A percentile compares a stretch with the other conserved stretches of the same genome.
Evolutionary conservation across 345 rosid species (phyloP).

Genomic region (Populus nigra): DNA sequence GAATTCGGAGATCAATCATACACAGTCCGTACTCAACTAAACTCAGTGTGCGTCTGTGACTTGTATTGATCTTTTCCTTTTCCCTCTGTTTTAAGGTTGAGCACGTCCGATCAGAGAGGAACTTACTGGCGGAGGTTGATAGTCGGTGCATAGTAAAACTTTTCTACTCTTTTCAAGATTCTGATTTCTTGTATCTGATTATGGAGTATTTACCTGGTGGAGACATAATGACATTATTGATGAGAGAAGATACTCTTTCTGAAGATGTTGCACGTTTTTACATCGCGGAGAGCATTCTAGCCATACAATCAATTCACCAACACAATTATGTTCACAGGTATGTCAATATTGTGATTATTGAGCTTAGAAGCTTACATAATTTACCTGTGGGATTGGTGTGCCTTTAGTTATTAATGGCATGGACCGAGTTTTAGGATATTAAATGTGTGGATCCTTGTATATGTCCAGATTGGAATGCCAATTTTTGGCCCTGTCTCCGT

Average conservation of each 20-base stretch:
- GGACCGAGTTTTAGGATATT: not conserved
- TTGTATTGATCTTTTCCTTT: not conserved
- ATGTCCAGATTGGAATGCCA: not conserved
- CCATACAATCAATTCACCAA: slow-evolving; percentile 19
- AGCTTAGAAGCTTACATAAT: not conserved
- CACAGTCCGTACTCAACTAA: not conserved
- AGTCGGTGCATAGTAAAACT: slow-evolving; percentile 91
- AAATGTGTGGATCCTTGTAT: not conserved
- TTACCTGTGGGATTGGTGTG: not conserved
- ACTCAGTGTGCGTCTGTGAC: slow-evolving; percentile 3
- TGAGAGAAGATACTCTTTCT: slow-evolving; percentile 94
- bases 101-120: slow-evolving; percentile 97
- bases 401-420: not conserved
- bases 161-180: slow-evolving; percentile 96
- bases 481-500: not conserved
- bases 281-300: slow-evolving; percentile 28
- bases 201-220: slow-evolving; percentile 99
- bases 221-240: slow-evolving; percentile 95
- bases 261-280: slow-evolving; percentile 93
- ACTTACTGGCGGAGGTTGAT: slow-evolving; percentile 95
- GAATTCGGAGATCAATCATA: not conserved
- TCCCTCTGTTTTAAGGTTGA: slow-evolving; percentile 62
- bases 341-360: not conserved
- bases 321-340: slow-evolving; percentile 20
- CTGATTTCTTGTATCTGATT: slow-evolving; percentile 85